Base-by-base conservation (phyloP, 768 basidiomycete species). In the Boletus coccyginus region DNA sequence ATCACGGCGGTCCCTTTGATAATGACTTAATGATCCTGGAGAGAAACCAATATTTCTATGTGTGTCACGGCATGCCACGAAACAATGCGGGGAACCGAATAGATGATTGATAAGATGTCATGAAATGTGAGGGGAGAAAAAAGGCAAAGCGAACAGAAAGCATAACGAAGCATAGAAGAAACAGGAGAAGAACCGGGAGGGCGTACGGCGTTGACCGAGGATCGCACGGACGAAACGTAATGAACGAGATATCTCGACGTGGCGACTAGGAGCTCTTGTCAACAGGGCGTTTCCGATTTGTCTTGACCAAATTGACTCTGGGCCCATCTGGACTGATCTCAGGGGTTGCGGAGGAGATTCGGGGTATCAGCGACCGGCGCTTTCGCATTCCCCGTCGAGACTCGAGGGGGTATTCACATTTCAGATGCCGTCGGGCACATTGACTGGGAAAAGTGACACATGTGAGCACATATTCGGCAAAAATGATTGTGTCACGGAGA, bases 331-430 rank as follows among this genome's bases (percentile, higher is more conserved):
- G 11, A 42, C 55, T 69, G 43, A 56, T 55, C n/a, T 70, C 70
- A 39, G 71, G 67, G 7, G 60, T 41, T 2, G 65, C 27, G 16
- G 70, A 72, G 5, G 64, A 60, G 19, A 60, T 63, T 21, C 72
- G 68, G 17, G 70, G 72, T 35, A 73, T 38, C 39, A 73, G 64
- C 73, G 73, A 69, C 67, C 62, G 44, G 70, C 74, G 70, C 64
- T 73, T 74, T 49, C 85, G 78, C 78, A 86, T 82, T 11, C 88
- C 88, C 17, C 88, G 78, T 36, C 86, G 77, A 62, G 86, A 88
- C 68, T 86, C 86, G 7, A 76, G 70, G 1, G 88, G 88, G 61
- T 87, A 90, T 63, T 85, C 85, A 67, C 88, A 90, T 54, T 76
- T 81, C 46, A 89, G 80, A 32, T 81, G 81, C 27, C 88, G 83